Evolutionary conservation across 495 filamentous ascomycete genomes (phyloP), one percentile per base, ranked within the genome.

Genomic region (Neurospora sp.): DNA sequence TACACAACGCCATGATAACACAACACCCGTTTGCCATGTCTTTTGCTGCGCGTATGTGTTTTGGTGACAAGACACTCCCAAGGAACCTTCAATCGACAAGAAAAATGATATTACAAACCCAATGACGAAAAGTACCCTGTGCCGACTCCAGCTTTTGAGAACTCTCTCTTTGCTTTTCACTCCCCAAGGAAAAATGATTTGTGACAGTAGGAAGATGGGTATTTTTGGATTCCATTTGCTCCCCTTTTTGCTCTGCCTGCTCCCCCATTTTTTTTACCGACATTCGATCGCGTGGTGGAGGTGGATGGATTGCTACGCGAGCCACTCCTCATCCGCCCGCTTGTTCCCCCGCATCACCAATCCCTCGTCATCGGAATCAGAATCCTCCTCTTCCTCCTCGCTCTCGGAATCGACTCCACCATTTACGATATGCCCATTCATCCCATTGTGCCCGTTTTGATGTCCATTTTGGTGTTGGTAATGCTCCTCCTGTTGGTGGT

Each of bases 291-390:
- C 53, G 22, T 65, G 27, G 53, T 65, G 53, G 53, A 65, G 14
- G 31, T 65, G 27, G 27, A 65, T 31, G 6, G 27, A 8, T 65
- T 35, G 27, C 53, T 79, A 86, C 22, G 84, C 84, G 38, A 86
- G 79, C 84, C 84, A 86, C 22, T 82, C 81, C 75, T 86, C 84
- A 65, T 86, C 84, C 61, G 84, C 81, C 68, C 84, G 78, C 73
- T 84, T 85, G n/a, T 81, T 77, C 6, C 84, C 84, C 41, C 81
- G 78, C 84, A 86, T 86, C 74, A 84, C 78, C n/a, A 85, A 73
- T 8, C 83, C 84, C 14, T 85, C 84, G 71, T 85, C 84, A 7
- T 82, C 75, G 0, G 80, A 81, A 35, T 81, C 78, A 17, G 69
- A 73, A n/a, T 74, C 73, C 37, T 79, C 78, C 12, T 53, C 41